phyloP scores from a whole-genome alignment of 2,329 filamentous ascomycete species.

The Epichloe glyceriae region DNA sequence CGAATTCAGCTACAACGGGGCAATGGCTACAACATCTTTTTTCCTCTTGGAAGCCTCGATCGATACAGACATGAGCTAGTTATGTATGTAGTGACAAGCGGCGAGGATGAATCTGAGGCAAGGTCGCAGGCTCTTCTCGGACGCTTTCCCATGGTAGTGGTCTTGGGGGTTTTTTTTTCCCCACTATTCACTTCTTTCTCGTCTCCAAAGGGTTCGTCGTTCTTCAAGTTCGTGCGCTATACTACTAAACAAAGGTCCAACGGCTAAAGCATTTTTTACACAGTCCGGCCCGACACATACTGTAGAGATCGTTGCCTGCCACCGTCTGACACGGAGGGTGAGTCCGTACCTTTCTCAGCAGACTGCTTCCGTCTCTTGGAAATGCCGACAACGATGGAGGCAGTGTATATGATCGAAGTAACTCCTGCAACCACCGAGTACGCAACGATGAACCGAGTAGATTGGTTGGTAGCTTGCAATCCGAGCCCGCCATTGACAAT shows the following conservation, averaged over 20 bases:
- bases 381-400: background rate
- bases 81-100: too few relatives aligned
- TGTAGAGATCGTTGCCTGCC: background rate
- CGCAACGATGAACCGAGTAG: constrained; percentile 31
- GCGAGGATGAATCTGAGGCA: too few relatives aligned
- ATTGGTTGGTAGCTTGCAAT: constrained; percentile 34
- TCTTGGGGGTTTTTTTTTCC: background rate
- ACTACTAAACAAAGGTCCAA: too few relatives aligned
- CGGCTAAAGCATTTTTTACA: background rate
- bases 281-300: background rate
- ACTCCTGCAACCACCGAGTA: constrained; percentile 44
- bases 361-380: background rate
- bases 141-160: too few relatives aligned
- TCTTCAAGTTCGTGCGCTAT: too few relatives aligned
- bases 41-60: too few relatives aligned
- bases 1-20: too few relatives aligned
- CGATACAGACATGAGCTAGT: too few relatives aligned
- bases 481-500: constrained; percentile 53
- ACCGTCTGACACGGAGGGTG: background rate
- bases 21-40: too few relatives aligned
- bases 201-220: too few relatives aligned
- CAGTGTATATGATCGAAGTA: constrained; percentile 31
- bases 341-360: background rate
- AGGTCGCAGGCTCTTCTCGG: too few relatives aligned
- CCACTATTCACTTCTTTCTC: background rate